Percentiles rank a stretch among this genome's conserved stretches.
Conservation (phyloP, 116 monocot genomes). For the Dioscorea cayenensis region DNA sequence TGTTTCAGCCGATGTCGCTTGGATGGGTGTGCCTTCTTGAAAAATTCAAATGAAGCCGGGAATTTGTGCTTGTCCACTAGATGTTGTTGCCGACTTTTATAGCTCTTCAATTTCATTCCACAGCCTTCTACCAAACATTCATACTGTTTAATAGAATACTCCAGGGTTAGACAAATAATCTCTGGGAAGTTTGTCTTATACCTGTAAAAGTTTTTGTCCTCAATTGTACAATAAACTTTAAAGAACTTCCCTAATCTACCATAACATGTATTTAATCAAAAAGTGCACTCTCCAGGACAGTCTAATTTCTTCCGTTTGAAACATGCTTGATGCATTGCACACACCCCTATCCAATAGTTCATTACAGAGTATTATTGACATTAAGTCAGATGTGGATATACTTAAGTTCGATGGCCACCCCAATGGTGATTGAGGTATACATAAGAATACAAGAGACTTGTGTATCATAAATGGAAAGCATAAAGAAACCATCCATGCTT, state of each 20-base stretch:
- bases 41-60: constrained; percentile 78
- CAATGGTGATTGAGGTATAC: no score
- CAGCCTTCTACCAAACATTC: constrained; percentile 96
- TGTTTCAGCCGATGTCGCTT: constrained; percentile 59
- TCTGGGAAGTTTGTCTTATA: not conserved
- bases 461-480: no score
- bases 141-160: constrained; percentile 37
- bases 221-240: not conserved
- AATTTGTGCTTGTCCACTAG: constrained; percentile 87
- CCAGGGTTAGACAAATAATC: not conserved
- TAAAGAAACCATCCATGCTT: no score
- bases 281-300: no score
- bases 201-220: not conserved
- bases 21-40: constrained; percentile 60
- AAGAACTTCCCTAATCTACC: not conserved
- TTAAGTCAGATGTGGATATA: no score
- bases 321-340: no score
- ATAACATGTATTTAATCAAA: no score
- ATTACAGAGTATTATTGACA: no score
- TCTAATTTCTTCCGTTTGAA: no score
- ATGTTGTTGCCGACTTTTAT: constrained; percentile 72
- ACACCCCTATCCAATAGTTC: no score
- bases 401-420: no score
- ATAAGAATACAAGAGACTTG: no score
- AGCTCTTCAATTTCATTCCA: constrained; percentile 76